Conservation (phyloP, 2,329 filamentous ascomycete genomes). For the Fusarium odoratissimum region DNA sequence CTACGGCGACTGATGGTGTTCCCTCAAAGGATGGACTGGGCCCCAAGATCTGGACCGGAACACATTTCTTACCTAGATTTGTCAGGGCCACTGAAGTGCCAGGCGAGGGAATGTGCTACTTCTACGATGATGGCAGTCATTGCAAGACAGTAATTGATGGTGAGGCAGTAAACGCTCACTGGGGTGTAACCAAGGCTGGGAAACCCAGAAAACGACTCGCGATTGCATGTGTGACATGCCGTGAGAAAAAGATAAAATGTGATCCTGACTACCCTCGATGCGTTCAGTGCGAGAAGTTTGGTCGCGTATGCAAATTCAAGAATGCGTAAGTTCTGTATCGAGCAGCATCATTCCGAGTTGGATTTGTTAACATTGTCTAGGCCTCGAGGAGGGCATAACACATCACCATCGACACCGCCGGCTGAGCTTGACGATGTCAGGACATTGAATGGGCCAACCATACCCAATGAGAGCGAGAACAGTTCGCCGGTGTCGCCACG, state of each 20-base stretch:
- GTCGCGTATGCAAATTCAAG: constrained; percentile 84
- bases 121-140: constrained; percentile 86
- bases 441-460: constrained; percentile 49
- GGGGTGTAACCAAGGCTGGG: constrained; percentile 93
- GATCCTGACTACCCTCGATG: constrained; percentile 90
- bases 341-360: constrained; percentile 5
- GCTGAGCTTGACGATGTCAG: constrained; percentile 61
- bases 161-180: constrained; percentile 87
- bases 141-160: constrained; percentile 88
- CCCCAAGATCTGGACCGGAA: constrained; percentile 77
- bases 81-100: constrained; percentile 74
- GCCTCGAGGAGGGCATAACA: constrained; percentile 68
- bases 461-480: constrained; percentile 56
- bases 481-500: constrained; percentile 63
- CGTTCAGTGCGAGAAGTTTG: constrained; percentile 92
- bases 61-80: constrained; percentile 74
- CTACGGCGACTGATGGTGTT: constrained; percentile 55
- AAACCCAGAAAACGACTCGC: constrained; percentile 92
- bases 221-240: constrained; percentile 91
- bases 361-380: constrained; percentile 48
- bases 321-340: constrained; percentile 75
- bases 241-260: constrained; percentile 98
- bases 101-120: constrained; percentile 84
- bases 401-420: constrained; percentile 64
- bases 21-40: constrained; percentile 70